These are phyloP conservation scores for Cryoendolithus antarcticus DNA, from an alignment of 2,329 filamentous ascomycete species.

Conservation along the genomic window DNA sequence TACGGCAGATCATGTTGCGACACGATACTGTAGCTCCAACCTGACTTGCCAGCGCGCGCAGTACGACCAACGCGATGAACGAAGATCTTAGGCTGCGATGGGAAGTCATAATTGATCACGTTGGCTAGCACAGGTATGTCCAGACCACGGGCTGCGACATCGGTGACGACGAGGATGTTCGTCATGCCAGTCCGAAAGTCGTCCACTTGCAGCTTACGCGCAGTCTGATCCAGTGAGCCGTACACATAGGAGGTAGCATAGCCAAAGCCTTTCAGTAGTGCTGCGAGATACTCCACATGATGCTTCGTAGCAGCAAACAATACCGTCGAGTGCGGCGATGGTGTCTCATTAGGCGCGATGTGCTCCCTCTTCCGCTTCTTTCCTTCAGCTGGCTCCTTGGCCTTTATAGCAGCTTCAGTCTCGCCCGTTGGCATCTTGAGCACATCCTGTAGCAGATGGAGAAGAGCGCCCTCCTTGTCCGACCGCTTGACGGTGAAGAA, in stretches of 20 bases:
- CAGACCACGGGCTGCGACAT: slow-evolving; percentile 91
- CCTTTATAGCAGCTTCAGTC: slow-evolving; percentile 39
- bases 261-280: slow-evolving; percentile 63
- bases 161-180: slow-evolving; percentile 89
- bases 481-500: slow-evolving; percentile 89
- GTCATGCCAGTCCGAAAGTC: slow-evolving; percentile 74
- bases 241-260: slow-evolving; percentile 92
- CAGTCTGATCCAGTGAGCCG: slow-evolving; percentile 86
- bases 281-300: slow-evolving; percentile 84
- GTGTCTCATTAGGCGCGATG: slow-evolving; percentile 51
- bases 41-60: slow-evolving; percentile 79
- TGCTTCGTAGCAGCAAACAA: slow-evolving; percentile 93
- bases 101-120: slow-evolving; percentile 98
- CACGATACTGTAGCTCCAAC: slow-evolving; percentile 91
- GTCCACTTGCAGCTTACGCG: slow-evolving; percentile 81
- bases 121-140: slow-evolving; percentile 94
- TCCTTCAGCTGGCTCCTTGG: slow-evolving; percentile 33
- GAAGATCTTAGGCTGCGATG: slow-evolving; percentile 91
- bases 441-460: slow-evolving; percentile 80
- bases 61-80: slow-evolving; percentile 94
- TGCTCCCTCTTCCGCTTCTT: slow-evolving; percentile 63
- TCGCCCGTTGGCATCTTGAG: slow-evolving; percentile 74
- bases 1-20: slow-evolving; percentile 83
- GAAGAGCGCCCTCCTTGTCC: slow-evolving; percentile 84
- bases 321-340: slow-evolving; percentile 84